Percentiles rank a stretch among this genome's conserved stretches.
phyloP scores from a whole-genome alignment of 176 grass and related monocot genomes.

The Hordeum marinum region DNA sequence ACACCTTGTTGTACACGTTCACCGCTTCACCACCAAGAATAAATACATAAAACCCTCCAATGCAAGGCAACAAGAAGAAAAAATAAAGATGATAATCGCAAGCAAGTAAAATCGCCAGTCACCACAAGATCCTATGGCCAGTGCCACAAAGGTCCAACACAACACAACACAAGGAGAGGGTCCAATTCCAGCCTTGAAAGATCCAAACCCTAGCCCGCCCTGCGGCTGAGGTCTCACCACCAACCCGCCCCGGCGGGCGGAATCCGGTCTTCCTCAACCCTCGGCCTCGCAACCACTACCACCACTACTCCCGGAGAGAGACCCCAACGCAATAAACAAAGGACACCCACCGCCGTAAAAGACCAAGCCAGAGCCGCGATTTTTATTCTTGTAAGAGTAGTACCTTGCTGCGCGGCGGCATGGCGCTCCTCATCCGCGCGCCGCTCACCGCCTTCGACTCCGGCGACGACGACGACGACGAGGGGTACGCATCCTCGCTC shows the following conservation, averaged over 20 bases:
- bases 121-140: no score
- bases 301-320: no score
- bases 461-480: neutral
- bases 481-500: conserved; percentile 14
- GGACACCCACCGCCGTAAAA: neutral
- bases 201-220: neutral
- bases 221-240: neutral
- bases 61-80: neutral
- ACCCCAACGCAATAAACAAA: neutral
- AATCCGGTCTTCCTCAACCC: neutral
- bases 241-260: neutral
- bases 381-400: neutral
- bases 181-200: neutral
- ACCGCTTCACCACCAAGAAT: neutral
- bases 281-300: neutral
- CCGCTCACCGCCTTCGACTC: conserved; percentile 37
- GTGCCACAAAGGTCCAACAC: no score
- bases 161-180: no score
- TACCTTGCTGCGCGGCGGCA: neutral
- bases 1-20: neutral
- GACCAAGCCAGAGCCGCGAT: neutral
- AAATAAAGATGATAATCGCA: no score
- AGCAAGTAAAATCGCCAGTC: no score
- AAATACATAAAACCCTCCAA: neutral
- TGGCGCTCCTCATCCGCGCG: conserved; percentile 45